Evolutionary conservation across 192 early-diverging fungal genomes (phyloP).

Genomic region (Coemansia sp.): DNA sequence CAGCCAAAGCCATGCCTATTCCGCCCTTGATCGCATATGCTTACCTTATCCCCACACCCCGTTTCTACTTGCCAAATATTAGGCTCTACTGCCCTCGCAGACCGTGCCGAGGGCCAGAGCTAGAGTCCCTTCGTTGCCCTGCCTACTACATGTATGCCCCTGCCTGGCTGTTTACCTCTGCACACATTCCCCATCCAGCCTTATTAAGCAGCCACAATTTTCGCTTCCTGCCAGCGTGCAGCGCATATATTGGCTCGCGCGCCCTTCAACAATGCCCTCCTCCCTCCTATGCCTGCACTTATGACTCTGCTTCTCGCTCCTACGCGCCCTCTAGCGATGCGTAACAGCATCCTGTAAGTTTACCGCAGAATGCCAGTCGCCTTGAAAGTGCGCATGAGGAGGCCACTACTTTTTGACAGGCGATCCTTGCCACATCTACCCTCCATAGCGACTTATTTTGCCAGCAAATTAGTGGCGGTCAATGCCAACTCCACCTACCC

Average conservation of each 20-base stretch:
- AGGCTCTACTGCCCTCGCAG: conserved; percentile 6
- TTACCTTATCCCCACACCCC: conserved; percentile 2
- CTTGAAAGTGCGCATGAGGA: not conserved
- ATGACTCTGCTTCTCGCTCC: conserved; percentile 11
- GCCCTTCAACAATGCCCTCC: conserved; percentile 3
- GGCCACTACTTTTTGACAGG: not conserved
- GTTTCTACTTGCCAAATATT: not conserved
- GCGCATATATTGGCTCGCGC: conserved; percentile 14
- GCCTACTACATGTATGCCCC: not conserved
- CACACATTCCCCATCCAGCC: conserved; percentile 10
- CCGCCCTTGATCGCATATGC: conserved; percentile 7
- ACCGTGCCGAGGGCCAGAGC: not conserved
- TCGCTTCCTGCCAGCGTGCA: conserved; percentile 1
- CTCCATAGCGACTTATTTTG: conserved; percentile 4
- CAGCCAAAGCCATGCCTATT: not conserved
- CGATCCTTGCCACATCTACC: not conserved
- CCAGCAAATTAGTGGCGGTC: conserved; percentile 7
- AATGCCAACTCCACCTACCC: not conserved
- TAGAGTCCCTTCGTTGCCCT: not conserved
- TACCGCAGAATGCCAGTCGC: conserved; percentile 1
- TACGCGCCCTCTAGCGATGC: not conserved
- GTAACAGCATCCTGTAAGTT: not conserved
- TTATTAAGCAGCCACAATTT: conserved; percentile 13
- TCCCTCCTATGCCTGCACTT: conserved; percentile 5
- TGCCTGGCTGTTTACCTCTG: not conserved